A percentile compares a stretch with the other conserved stretches of the same genome.
These are phyloP conservation scores for Jimgerdemannia flammicorona DNA, from an alignment of 192 early-diverging fungal species.

Conservation along the genomic window DNA sequence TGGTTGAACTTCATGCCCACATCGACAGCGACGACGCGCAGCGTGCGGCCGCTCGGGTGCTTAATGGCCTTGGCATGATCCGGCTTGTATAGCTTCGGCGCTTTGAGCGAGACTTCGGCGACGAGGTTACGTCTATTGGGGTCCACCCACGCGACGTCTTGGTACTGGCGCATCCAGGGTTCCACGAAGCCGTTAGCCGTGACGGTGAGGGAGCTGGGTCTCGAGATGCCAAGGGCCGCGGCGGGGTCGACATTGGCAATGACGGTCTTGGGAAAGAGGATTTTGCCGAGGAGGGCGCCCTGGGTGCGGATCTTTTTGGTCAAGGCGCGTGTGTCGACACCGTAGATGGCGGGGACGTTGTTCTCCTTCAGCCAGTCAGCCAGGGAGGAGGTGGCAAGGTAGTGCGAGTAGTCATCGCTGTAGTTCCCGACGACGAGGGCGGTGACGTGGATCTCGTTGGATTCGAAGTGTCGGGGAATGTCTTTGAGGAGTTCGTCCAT, in stretches of 20 bases:
- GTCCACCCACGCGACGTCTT: slow-evolving; percentile 88
- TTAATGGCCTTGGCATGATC: slow-evolving; percentile 48
- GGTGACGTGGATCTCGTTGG: slow-evolving; percentile 89
- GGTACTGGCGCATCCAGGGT: slow-evolving; percentile 61
- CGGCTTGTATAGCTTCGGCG: slow-evolving; percentile 74
- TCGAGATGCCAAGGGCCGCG: slow-evolving; percentile 34
- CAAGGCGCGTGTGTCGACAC: slow-evolving; percentile 93
- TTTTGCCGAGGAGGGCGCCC: slow-evolving; percentile 88
- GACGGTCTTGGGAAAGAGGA: slow-evolving; percentile 74
- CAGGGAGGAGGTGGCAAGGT: slow-evolving; percentile 82
- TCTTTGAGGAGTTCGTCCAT: slow-evolving; percentile 83
- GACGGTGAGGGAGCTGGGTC: slow-evolving; percentile 16
- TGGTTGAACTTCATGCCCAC: slow-evolving; percentile 99
- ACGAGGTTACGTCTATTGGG: slow-evolving; percentile 93
- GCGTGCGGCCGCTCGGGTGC: slow-evolving; percentile 59
- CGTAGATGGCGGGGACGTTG: slow-evolving; percentile 89
- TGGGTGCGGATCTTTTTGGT: slow-evolving; percentile 95
- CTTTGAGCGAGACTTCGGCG: slow-evolving; percentile 90
- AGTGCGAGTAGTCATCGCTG: slow-evolving; percentile 90
- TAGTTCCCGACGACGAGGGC: slow-evolving; percentile 91
- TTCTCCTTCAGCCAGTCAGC: slow-evolving; percentile 90
- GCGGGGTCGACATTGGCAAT: slow-evolving; percentile 33
- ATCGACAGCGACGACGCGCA: slow-evolving; percentile 91
- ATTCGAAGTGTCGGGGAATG: slow-evolving; percentile 94
- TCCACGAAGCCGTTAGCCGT: slow-evolving; percentile 13